Evolutionary conservation across 768 basidiomycete genomes (phyloP).

Genomic region (Punctularia strigosozonata): DNA sequence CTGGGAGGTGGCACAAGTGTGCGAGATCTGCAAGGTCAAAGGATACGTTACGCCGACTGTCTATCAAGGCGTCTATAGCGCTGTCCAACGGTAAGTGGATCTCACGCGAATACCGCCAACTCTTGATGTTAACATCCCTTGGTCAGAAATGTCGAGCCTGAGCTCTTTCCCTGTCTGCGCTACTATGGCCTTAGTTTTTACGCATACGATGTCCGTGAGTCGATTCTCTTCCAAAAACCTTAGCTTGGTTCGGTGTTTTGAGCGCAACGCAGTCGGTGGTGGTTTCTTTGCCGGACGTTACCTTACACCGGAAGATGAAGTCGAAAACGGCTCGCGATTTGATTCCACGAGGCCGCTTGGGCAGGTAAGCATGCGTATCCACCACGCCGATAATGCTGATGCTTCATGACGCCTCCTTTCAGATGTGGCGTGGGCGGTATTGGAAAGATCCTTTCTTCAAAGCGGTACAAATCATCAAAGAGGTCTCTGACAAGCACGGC

Average conservation of each 20-base stretch:
- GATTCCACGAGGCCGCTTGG: constrained; percentile 35
- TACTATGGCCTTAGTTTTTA: constrained; percentile 29
- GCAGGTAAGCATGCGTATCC: constrained; percentile 17
- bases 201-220: constrained; percentile 29
- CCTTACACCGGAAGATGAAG: constrained; percentile 21
- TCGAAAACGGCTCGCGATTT: constrained; percentile 45
- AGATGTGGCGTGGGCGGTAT: constrained; percentile 17
- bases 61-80: not conserved
- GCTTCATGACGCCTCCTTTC: not conserved
- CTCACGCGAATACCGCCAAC: not conserved
- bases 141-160: constrained; percentile 22
- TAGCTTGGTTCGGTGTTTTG: too few species aligned
- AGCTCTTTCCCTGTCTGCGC: constrained; percentile 30
- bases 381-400: not conserved
- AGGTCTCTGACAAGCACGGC: constrained; percentile 19
- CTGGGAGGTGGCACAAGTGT: not conserved
- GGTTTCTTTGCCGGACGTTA: constrained; percentile 29
- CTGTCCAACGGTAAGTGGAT: not conserved
- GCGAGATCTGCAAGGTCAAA: not conserved
- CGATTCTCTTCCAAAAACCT: not conserved
- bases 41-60: not conserved
- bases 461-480: constrained; percentile 20
- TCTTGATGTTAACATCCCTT: not conserved
- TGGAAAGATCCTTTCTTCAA: constrained; percentile 20
- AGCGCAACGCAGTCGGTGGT: constrained; percentile 21